A percentile compares a stretch with the other conserved stretches of the same genome.
phyloP scores from a whole-genome alignment of 169 alveolate genomes.

The Cryptosporidium baileyi region DNA sequence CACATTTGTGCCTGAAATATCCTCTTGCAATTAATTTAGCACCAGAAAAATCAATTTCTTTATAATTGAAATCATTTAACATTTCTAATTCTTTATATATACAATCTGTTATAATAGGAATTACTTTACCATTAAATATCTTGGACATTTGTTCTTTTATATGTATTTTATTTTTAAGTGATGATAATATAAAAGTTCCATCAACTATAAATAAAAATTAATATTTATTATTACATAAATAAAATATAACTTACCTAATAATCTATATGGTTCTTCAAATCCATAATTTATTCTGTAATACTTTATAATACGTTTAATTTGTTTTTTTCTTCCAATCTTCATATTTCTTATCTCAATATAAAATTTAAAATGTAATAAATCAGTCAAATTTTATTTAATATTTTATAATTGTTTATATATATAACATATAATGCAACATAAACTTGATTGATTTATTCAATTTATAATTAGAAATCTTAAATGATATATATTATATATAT shows the following conservation, averaged over 20 bases:
- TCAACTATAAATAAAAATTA: conserved; percentile 13
- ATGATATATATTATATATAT: too few relatives aligned
- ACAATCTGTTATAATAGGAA: conserved; percentile 68
- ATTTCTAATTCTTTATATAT: conserved; percentile 47
- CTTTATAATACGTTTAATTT: conserved; percentile 46
- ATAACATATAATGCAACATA: too few relatives aligned
- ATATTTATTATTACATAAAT: neutral
- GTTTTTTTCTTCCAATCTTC: conserved; percentile 66
- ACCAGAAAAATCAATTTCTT: conserved; percentile 53
- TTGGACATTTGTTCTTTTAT: conserved; percentile 70
- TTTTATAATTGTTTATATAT: too few relatives aligned
- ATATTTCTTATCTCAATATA: too few relatives aligned
- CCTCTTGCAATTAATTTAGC: conserved; percentile 58
- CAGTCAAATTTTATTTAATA: too few relatives aligned
- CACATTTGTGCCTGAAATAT: conserved; percentile 59
- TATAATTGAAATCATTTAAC: neutral
- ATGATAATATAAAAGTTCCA: conserved; percentile 70
- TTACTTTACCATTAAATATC: conserved; percentile 52
- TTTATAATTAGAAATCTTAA: too few relatives aligned
- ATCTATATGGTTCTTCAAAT: conserved; percentile 71
- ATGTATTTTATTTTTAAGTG: conserved; percentile 57
- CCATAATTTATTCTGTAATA: conserved; percentile 58
- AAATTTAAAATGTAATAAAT: too few relatives aligned
- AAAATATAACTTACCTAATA: conserved; percentile 27
- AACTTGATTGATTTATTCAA: too few relatives aligned